A percentile compares a stretch with the other conserved stretches of the same genome.
phyloP scores from a whole-genome alignment of 352 stramenopile genomes.

The Globisporangium echinulatum region DNA sequence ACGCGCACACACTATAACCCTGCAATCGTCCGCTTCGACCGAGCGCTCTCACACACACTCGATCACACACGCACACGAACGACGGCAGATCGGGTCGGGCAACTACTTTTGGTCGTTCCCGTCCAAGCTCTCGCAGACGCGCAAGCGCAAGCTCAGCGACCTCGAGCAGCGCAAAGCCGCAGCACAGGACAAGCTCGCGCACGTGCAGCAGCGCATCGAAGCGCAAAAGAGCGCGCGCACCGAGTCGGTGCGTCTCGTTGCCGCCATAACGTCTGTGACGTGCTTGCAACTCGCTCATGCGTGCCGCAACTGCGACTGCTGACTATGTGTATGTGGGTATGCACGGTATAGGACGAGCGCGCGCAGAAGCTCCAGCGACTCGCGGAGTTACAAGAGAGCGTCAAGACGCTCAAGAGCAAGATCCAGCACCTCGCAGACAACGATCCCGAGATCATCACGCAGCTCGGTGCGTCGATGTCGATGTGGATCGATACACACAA shows the following conservation, averaged over 20 bases:
- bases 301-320: not conserved
- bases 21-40: not conserved
- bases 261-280: too few species aligned
- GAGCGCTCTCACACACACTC: not conserved
- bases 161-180: slow-evolving; percentile 44
- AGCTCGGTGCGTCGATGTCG: slow-evolving; percentile 31
- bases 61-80: slow-evolving; percentile 5
- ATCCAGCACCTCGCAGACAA: slow-evolving; percentile 69
- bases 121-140: slow-evolving; percentile 72
- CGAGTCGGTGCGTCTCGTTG: slow-evolving; percentile 37
- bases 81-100: slow-evolving; percentile 54
- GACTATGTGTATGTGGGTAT: not conserved
- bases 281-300: not conserved
- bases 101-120: slow-evolving; percentile 89
- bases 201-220: slow-evolving; percentile 44
- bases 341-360: slow-evolving; percentile 42
- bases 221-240: slow-evolving; percentile 39
- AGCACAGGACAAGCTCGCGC: slow-evolving; percentile 32
- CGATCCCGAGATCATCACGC: slow-evolving; percentile 54
- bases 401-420: slow-evolving; percentile 42
- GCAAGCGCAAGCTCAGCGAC: slow-evolving; percentile 69
- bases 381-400: slow-evolving; percentile 36
- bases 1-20: not conserved
- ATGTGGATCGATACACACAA: too few species aligned
- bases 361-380: slow-evolving; percentile 51